A percentile compares a stretch with the other conserved stretches of the same genome.
phyloP scores from a whole-genome alignment of 75 land plant species.

The Larix kaempferi region DNA sequence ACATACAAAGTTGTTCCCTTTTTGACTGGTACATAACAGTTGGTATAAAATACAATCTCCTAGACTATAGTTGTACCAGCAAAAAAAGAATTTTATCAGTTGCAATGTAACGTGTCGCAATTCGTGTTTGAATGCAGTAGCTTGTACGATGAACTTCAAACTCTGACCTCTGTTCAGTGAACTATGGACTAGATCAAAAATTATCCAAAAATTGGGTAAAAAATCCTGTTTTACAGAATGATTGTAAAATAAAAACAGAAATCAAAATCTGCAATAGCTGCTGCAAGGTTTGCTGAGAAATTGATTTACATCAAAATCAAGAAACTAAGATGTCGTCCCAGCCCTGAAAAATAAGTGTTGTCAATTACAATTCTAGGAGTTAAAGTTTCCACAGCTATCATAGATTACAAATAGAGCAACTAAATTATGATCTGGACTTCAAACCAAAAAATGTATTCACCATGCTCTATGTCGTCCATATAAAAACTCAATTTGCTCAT shows the following conservation, averaged over 20 bases:
- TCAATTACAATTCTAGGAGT: background rate
- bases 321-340: background rate
- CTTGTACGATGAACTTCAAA: background rate
- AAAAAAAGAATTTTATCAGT: background rate
- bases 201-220: background rate
- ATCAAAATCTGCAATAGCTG: slow-evolving; percentile 1
- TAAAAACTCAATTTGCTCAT: background rate
- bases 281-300: background rate
- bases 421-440: background rate
- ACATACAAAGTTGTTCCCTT: background rate
- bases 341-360: slow-evolving; percentile 5
- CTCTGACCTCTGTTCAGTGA: background rate
- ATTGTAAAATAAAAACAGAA: background rate
- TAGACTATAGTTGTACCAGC: background rate
- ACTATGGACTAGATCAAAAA: background rate
- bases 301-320: background rate
- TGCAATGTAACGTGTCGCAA: background rate
- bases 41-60: background rate
- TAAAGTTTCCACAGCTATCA: background rate
- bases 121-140: background rate
- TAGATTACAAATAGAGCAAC: background rate
- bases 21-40: background rate
- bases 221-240: background rate
- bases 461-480: background rate
- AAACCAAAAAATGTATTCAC: background rate